Conservation (phyloP, 768 basidiomycete species). For the Hortiboletus campestris region DNA sequence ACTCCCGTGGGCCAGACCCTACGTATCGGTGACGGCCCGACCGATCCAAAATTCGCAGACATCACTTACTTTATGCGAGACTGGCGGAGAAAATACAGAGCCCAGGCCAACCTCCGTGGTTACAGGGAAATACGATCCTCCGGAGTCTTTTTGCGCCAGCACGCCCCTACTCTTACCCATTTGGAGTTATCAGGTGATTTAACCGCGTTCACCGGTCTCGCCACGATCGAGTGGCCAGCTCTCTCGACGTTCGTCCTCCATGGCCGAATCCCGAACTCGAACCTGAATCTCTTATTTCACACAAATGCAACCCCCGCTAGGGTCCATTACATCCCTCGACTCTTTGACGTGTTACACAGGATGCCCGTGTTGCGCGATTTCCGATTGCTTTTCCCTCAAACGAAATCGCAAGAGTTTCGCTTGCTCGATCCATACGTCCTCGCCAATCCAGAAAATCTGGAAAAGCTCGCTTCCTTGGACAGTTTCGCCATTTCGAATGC, state of each 20-base stretch:
- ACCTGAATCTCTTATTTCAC: conserved; percentile 15
- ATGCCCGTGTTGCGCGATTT: conserved; percentile 33
- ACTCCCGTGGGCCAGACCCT: conserved; percentile 35
- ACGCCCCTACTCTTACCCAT: conserved; percentile 30
- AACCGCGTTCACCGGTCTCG: conserved; percentile 25
- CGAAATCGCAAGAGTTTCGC: conserved; percentile 25
- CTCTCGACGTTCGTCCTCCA: conserved; percentile 32
- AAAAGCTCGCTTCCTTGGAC: conserved; percentile 33
- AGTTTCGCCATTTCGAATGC: conserved; percentile 38
- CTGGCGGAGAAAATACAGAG: conserved; percentile 36
- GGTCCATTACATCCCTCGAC: neutral
- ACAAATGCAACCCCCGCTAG: neutral
- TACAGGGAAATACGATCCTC: conserved; percentile 30
- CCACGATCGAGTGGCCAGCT: conserved; percentile 31
- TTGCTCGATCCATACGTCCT: conserved; percentile 24
- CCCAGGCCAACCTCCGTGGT: conserved; percentile 30
- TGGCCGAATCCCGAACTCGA: conserved; percentile 25
- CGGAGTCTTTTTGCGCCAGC: conserved; percentile 29
- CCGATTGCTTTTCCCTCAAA: conserved; percentile 32
- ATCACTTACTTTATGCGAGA: conserved; percentile 35
- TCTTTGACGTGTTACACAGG: conserved; percentile 31
- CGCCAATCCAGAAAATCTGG: conserved; percentile 20
- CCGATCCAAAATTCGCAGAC: conserved; percentile 32
- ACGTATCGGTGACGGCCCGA: conserved; percentile 35
- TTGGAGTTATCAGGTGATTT: conserved; percentile 33